A percentile compares a stretch with the other conserved stretches of the same genome.
Conservation (phyloP, 768 basidiomycete species). For the Amanita pseudoporphyria region DNA sequence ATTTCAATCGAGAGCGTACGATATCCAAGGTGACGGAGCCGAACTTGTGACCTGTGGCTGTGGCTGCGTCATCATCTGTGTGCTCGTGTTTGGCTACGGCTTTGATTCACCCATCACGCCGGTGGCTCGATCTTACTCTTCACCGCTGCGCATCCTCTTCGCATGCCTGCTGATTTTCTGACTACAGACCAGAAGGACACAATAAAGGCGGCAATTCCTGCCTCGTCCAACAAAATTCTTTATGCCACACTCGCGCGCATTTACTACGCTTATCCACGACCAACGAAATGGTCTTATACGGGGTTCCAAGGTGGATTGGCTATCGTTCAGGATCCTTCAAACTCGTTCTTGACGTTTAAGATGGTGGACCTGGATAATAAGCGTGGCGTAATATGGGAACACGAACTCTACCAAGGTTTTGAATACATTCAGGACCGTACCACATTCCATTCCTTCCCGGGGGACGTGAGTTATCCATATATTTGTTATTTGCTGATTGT, state of each 20-base stretch:
- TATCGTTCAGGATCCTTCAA: conserved; percentile 52
- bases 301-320: conserved; percentile 84
- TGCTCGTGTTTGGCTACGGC: conserved; percentile 1
- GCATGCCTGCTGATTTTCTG: conserved; percentile 69
- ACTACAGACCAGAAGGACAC: conserved; percentile 68
- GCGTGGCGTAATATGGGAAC: conserved; percentile 86
- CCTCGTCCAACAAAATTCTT: conserved; percentile 60
- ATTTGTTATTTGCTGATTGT: not conserved
- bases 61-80: not conserved
- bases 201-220: conserved; percentile 55
- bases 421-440: conserved; percentile 77
- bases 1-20: not conserved
- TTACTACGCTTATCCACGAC: conserved; percentile 82
- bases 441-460: conserved; percentile 88
- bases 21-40: no score
- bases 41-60: no score
- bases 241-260: conserved; percentile 78
- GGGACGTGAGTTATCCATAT: conserved; percentile 62
- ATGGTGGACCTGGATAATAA: conserved; percentile 82
- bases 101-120: not conserved
- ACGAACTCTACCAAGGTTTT: conserved; percentile 79
- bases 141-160: not conserved
- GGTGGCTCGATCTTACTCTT: not conserved
- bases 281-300: conserved; percentile 72
- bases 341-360: conserved; percentile 52